These are phyloP conservation scores for Clitoria ternatea DNA, from an alignment of 306 rosid species.

Conservation along the genomic window DNA sequence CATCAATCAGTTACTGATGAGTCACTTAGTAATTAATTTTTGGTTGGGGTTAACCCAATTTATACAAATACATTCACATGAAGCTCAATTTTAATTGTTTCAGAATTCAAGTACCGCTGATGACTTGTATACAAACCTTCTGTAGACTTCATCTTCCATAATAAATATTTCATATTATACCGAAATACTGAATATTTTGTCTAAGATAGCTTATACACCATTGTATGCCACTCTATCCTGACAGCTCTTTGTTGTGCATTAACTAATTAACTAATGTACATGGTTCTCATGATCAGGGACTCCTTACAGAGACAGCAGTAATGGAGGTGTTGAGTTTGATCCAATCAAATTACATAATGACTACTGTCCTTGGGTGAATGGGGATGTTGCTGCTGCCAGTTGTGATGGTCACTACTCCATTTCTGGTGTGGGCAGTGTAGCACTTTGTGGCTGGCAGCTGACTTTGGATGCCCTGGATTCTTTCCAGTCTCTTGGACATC, in stretches of 20 bases:
- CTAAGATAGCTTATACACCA: not conserved
- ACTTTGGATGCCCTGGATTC: conserved; percentile 89
- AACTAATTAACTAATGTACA: conserved; percentile 22
- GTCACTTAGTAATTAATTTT: not conserved
- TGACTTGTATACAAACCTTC: not conserved
- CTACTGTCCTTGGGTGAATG: conserved; percentile 97
- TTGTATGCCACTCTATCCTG: conserved; percentile 5
- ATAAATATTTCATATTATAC: not conserved
- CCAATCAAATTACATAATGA: conserved; percentile 86
- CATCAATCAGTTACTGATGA: not conserved
- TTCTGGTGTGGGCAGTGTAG: conserved; percentile 52
- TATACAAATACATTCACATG: not conserved
- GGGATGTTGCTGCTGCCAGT: conserved; percentile 96
- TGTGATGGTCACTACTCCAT: conserved; percentile 40
- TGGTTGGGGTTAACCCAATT: not conserved
- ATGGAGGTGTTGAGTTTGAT: conserved; percentile 77
- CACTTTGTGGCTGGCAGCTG: conserved; percentile 96
- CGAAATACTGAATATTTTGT: conserved; percentile 5
- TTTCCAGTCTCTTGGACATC: conserved; percentile 67
- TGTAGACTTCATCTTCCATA: not conserved
- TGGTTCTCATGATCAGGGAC: conserved; percentile 49
- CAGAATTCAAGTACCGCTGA: conserved; percentile 2
- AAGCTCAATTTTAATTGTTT: not conserved
- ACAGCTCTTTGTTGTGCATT: not conserved
- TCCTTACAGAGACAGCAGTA: conserved; percentile 74